These are phyloP conservation scores for Cystofilobasidium macerans DNA, from an alignment of 768 basidiomycete genomes.

Conservation along the genomic window DNA sequence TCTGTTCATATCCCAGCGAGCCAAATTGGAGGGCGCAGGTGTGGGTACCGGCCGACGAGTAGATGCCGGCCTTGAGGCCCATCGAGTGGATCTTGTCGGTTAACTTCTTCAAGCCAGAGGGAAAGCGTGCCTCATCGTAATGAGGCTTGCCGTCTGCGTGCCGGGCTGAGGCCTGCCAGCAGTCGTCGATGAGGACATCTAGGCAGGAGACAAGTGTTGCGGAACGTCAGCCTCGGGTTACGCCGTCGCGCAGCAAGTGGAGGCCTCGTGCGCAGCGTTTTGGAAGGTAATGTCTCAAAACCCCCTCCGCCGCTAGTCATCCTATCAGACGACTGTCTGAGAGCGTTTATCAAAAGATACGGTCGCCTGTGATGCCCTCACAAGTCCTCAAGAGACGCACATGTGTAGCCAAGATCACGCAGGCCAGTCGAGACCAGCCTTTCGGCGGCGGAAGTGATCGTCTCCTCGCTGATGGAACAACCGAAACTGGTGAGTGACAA, in stretches of 20 bases:
- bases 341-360: background rate
- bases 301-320: too few species aligned
- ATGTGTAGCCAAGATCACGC: conserved; percentile 40
- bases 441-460: conserved; percentile 38
- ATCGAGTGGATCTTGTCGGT: conserved; percentile 28
- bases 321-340: too few species aligned
- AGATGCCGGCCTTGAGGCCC: conserved; percentile 38
- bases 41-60: conserved; percentile 35
- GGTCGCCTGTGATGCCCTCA: too few species aligned
- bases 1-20: conserved; percentile 44
- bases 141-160: conserved; percentile 23
- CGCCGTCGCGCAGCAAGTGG: background rate
- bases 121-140: conserved; percentile 27
- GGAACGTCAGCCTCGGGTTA: background rate
- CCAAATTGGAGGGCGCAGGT: conserved; percentile 41
- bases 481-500: conserved; percentile 42
- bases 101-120: conserved; percentile 27
- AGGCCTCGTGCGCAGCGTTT: background rate
- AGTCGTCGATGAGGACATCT: conserved; percentile 24
- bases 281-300: too few species aligned
- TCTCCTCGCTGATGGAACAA: conserved; percentile 39
- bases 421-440: conserved; percentile 38
- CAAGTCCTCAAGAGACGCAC: too few species aligned
- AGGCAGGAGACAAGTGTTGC: background rate
- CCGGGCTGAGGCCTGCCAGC: conserved; percentile 30